Evolutionary conservation across 2,329 filamentous ascomycete species (phyloP), one percentile per base, ranked within the genome.

Genomic region (Trichoderma sp.): DNA sequence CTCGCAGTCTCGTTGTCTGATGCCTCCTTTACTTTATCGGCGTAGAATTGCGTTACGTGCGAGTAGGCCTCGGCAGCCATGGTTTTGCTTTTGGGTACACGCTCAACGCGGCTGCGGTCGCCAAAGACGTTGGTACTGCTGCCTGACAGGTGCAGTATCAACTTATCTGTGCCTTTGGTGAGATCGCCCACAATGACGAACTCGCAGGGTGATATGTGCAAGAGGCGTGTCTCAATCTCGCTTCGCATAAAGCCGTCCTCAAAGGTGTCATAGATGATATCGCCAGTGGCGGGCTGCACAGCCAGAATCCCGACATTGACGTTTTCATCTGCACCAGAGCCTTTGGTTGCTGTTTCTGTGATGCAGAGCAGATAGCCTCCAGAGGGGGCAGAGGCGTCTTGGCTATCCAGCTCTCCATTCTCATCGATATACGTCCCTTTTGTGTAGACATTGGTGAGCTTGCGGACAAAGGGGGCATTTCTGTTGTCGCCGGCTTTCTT

Each of bases 381-480:
- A 1, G 86, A 83, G 0, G 89, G 85, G 14, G 55, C 32, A 1
- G 86, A 83, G 0, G 71, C 82, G 73, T 75, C 81, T 21, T 71
- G 70, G 66, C 83, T 81, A 64, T 92, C 91, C 5, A 97, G 80
- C 30, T 93, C 93, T 71, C 96, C 95, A 11, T 92, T 86, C 77
- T 99, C 96, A 76, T 98, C 96, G 68, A 99, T 91, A 74, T 98
- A 99, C 2, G 96, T 99, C 54, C 94, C 96, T 79, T 98, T 99
- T 10, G 96, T 99, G 80, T 99, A 99, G 7, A 99, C 85, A 76
- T 97, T 97, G 18, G 96, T 98, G 75, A 99, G 88, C 75, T 97
- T 96, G 43, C 96, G 89, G 46, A 93, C 88, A 74, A 99, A 99
- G 0, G 96, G 94, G 0, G 94, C 88, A 76, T 97, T 97, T 69